Evolutionary conservation across 108 stramenopile species (phyloP).

Genomic region (Aurantiochytrium sp.): DNA sequence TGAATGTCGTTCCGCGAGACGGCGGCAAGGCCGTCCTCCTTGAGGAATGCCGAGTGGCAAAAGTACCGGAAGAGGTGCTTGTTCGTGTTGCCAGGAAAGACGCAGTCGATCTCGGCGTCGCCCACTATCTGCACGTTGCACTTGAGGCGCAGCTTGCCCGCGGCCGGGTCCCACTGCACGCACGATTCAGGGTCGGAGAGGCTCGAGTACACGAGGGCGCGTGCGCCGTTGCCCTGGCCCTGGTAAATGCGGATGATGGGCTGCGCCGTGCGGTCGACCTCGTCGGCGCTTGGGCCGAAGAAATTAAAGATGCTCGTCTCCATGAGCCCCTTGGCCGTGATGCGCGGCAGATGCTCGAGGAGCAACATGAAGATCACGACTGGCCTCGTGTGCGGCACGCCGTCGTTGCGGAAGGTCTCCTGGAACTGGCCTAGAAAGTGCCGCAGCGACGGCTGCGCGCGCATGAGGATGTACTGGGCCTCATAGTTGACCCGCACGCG

Average conservation of each 20-base stretch:
- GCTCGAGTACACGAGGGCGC: background rate
- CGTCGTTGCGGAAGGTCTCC: background rate
- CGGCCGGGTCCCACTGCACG: background rate
- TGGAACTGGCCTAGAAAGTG: background rate
- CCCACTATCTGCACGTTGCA: background rate
- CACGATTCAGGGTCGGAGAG: background rate
- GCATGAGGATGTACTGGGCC: background rate
- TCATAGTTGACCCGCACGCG: background rate
- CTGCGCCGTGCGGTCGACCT: background rate
- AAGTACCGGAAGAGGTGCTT: background rate
- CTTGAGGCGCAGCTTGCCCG: background rate
- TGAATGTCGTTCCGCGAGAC: background rate
- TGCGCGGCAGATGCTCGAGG: background rate
- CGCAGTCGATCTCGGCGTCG: background rate
- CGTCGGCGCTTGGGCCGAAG: background rate
- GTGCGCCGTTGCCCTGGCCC: background rate
- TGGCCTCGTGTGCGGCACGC: background rate
- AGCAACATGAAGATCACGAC: background rate
- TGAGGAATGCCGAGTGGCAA: background rate
- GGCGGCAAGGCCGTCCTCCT: background rate
- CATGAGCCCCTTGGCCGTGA: background rate
- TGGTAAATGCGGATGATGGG: constrained; percentile 16
- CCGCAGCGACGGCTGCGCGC: background rate
- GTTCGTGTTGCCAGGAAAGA: background rate
- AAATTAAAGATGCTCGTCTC: background rate